Base-by-base conservation (phyloP, 2,329 filamentous ascomycete species). In the Paracoccidioides lutzii region DNA sequence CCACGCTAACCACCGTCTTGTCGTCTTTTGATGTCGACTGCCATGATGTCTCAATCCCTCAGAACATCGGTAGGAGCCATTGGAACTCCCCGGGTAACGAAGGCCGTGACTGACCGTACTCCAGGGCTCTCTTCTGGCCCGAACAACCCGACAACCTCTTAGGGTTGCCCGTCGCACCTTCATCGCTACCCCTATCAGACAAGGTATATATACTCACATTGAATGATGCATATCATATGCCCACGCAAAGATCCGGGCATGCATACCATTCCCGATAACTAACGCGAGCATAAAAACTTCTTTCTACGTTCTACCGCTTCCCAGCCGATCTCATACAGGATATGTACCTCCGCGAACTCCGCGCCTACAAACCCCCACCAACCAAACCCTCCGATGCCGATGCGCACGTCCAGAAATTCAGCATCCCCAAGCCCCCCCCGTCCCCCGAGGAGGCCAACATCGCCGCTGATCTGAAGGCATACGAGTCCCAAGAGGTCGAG, bases 271-370 rank as follows among this genome's bases (percentile, higher is more conserved):
- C 33, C 32, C 22, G 14, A 15, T 49, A 9, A 35, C 53, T 54
- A n/a, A 54, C 28, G n/a, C 38, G 37, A 49, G 56, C 30, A 53
- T 22, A 22, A 22, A 22, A 22, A 22, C 22, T 22, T 22, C 22
- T 22, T 56, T 43, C n/a, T 14, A 5, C 5, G 5, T 8, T n/a
- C 15, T 50, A 38, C 52, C 51, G 49, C 57, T n/a, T 54, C 62
- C 41, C 70, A 97, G 93, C 88, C 83, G 93, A 98, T 75, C 83
- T 95, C 68, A 88, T 98, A 67, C 93, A 97, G 77, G 91, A 97
- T 73, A 82, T 98, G 70, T 98, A 98, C 81, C 84, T 98, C 66
- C 87, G 85, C 74, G 90, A 97, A 77, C 84, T 98, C 71, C 93
- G 91, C 78, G 82, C 83, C 75, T 97, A 95, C 86, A 97, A 97